phyloP scores from a whole-genome alignment of 2,329 filamentous ascomycete genomes.

The Apiospora koreana region DNA sequence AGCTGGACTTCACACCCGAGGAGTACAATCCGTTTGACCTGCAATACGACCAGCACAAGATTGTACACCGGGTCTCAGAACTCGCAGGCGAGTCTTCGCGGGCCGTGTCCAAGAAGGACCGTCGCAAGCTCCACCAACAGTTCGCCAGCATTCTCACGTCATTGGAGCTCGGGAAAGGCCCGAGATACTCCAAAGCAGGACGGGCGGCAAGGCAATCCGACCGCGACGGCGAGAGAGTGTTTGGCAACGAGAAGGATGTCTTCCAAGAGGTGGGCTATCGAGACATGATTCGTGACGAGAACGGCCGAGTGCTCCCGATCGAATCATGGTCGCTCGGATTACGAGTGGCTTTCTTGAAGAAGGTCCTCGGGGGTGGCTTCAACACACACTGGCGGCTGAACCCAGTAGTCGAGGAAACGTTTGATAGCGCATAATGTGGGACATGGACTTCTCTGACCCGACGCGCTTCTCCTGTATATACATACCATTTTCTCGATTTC shows the following conservation, averaged over 20 bases:
- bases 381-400: slow-evolving; percentile 41
- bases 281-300: slow-evolving; percentile 50
- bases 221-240: slow-evolving; percentile 40
- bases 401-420: slow-evolving; percentile 34
- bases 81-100: slow-evolving; percentile 50
- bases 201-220: slow-evolving; percentile 43
- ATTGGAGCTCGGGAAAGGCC: slow-evolving; percentile 54
- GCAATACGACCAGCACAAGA: slow-evolving; percentile 50
- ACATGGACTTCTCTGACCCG: background rate
- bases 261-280: slow-evolving; percentile 54
- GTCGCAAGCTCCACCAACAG: slow-evolving; percentile 48
- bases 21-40: slow-evolving; percentile 33
- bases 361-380: slow-evolving; percentile 48
- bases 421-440: slow-evolving; percentile 7
- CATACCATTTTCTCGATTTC: background rate
- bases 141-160: slow-evolving; percentile 56
- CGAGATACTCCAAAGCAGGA: slow-evolving; percentile 53
- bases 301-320: slow-evolving; percentile 43
- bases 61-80: slow-evolving; percentile 49
- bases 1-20: slow-evolving; percentile 12
- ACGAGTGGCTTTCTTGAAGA: slow-evolving; percentile 49
- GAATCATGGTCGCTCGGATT: slow-evolving; percentile 54
- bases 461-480: background rate
- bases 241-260: slow-evolving; percentile 38
- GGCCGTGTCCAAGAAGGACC: slow-evolving; percentile 49